Conservation (phyloP, 73 alveolate species). For the Uronychia binucleata region DNA sequence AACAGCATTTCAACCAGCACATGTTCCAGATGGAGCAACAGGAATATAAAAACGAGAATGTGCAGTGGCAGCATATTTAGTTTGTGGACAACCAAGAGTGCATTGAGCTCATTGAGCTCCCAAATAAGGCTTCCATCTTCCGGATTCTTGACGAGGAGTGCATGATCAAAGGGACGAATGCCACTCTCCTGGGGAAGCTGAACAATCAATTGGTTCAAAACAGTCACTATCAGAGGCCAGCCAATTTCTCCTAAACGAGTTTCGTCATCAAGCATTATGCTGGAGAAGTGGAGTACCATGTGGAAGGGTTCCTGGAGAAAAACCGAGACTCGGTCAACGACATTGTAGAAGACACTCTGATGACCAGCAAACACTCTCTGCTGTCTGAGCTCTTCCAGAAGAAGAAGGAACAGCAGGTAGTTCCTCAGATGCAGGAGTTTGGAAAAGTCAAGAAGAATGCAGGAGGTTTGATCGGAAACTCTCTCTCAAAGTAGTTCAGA, state of each 20-base stretch:
- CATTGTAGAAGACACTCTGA: slow-evolving; percentile 64
- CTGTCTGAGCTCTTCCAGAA: slow-evolving; percentile 55
- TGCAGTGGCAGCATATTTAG: slow-evolving; percentile 83
- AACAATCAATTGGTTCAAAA: slow-evolving; percentile 59
- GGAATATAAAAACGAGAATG: slow-evolving; percentile 87
- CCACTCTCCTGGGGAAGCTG: slow-evolving; percentile 56
- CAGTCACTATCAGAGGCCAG: slow-evolving; percentile 59
- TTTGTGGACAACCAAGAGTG: slow-evolving; percentile 88
- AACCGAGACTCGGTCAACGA: slow-evolving; percentile 87
- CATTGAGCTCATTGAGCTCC: slow-evolving; percentile 92
- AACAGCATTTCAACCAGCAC: slow-evolving; percentile 93
- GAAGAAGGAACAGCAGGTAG: slow-evolving; percentile 22
- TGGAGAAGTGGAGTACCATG: slow-evolving; percentile 86
- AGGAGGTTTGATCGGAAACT: slow-evolving; percentile 60
- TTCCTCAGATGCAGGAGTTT: neutral
- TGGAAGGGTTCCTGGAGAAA: slow-evolving; percentile 86
- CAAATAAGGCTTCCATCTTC: slow-evolving; percentile 78
- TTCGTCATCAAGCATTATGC: slow-evolving; percentile 93
- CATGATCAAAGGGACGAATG: slow-evolving; percentile 76
- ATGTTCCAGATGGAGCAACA: slow-evolving; percentile 93
- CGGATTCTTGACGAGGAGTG: slow-evolving; percentile 86
- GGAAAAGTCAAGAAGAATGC: slow-evolving; percentile 12
- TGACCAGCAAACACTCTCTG: slow-evolving; percentile 50
- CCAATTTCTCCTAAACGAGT: slow-evolving; percentile 38
- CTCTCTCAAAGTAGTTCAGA: slow-evolving; percentile 81